Evolutionary conservation across 2,329 filamentous ascomycete genomes (phyloP), one percentile per base, ranked within the genome.

Genomic region (Curvularia spicifera): DNA sequence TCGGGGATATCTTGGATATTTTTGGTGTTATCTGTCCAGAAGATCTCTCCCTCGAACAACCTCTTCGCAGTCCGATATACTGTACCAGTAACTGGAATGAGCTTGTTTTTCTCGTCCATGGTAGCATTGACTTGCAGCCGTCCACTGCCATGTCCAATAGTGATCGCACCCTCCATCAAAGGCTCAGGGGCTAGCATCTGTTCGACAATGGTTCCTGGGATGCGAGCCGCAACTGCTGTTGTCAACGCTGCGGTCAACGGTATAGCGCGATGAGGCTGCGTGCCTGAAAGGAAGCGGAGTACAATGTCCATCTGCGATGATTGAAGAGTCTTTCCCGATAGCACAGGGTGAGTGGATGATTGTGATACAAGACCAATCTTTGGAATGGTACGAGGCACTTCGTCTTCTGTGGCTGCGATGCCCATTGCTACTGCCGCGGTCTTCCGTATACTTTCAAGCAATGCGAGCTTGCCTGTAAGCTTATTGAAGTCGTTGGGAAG

Each of bases 401-500:
- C 76, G 0, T 76, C 75, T 12, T 77, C 73, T 0, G 78, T 73
- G 4, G 71, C 64, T 7, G 82, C 80, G 46, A 91, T 77, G 0
- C 87, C 87, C 87, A 91, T 91, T 24, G 78, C 78, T 0, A 83
- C 80, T 0, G 85, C 84, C 0, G 85, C 88, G 44, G 81, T 78
- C 47, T 78, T 80, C 1, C 88, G 81, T 52, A 91, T 86, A 0
- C 75, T 73, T 53, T 89, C 87, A 12, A 91, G 76, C 0, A 76
- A 79, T 0, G 58, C 81, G 42, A 90, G 77, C 3, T 78, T 79
- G 0, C 68, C 47, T 7, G 83, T 75, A 0, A 87, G 73, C 1
- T 78, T 77, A 20, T 85, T 81, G 43, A 89, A 80, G 28, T 81
- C 78, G 24, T 84, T 78, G 0, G 87, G 86, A 0, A 83, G 78